Conservation (phyloP, 352 stramenopile species). For the Phytophthora pini region DNA sequence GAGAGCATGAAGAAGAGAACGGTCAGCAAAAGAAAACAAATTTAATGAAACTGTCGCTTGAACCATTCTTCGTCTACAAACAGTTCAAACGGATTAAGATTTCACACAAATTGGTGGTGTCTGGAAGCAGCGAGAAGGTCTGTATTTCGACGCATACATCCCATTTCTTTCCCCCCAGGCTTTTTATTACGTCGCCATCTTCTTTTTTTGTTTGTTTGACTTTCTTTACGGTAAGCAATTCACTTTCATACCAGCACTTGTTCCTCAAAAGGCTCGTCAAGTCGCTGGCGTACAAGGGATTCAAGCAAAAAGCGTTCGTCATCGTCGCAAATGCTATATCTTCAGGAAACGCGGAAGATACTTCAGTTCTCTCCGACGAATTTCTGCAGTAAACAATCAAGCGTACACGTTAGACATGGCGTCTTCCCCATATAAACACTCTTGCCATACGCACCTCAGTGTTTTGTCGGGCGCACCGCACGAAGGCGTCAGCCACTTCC, state of each 20-base stretch:
- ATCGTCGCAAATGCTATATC: conserved; percentile 5
- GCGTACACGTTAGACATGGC: neutral
- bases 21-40: conserved; percentile 8
- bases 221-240: conserved; percentile 11
- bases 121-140: conserved; percentile 4
- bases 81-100: neutral
- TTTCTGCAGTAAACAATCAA: conserved; percentile 39
- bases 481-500: conserved; percentile 87
- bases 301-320: conserved; percentile 17
- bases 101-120: no score
- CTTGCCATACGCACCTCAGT: conserved; percentile 60
- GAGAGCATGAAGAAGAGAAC: conserved; percentile 12
- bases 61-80: neutral
- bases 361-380: conserved; percentile 73
- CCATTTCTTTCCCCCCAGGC: conserved; percentile 3
- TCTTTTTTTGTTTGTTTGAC: conserved; percentile 18
- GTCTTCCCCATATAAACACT: neutral
- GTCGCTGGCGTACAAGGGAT: conserved; percentile 6
- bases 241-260: conserved; percentile 16
- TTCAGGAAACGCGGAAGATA: conserved; percentile 17
- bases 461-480: conserved; percentile 79
- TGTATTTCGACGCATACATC: conserved; percentile 16
- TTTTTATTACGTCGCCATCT: conserved; percentile 32
- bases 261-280: conserved; percentile 23
- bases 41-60: conserved; percentile 10